Base-by-base conservation (phyloP, 2,329 filamentous ascomycete genomes). In the Ophiostoma himal-ulmi region DNA sequence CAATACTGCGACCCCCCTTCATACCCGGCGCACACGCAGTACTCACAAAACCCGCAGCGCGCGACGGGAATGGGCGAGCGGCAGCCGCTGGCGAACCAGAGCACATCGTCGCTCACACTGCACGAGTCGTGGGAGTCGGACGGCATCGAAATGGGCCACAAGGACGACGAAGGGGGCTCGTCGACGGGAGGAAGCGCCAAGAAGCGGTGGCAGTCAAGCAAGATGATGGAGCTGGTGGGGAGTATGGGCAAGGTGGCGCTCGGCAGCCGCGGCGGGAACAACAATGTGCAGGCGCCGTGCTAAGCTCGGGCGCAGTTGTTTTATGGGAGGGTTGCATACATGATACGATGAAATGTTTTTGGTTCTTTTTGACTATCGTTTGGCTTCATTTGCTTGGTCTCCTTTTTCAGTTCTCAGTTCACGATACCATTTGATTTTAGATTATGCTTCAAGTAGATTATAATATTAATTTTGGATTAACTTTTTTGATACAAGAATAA, bases 181-280 rank as follows among this genome's bases (percentile, higher is more conserved):
- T 34, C 17, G 8, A 20, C 26, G 30, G 20, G 17, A 65, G 36
- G 17, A 36, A 36, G 20, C 5, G 36, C 36, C 10, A 11, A 39
- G 26, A 60, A 57, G n/a, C 39, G 65, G 22, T 72, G 71, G 71
- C 60, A 48, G 52, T 60, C 70, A 67, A 68, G 67, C 70, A 71
- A 70, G 69, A 73, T 73, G 68, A 34, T 71, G 70, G 69, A 73
- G 54, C 68, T 74, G 7, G 69, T 71, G 8, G 69, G 70, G 6
- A 71, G 68, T n/a, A 69, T 74, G 67, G 67, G 71, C 37, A 70
- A 71, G 14, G 71, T 74, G 66, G 68, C 30, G 6, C 69, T 73
- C 3, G 68, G 36, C 68, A 68, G 70, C 30, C 60, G 60, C 30
- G 34, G 36, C 17, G 67, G 69, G 22, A 69, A 65, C 5, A 71